phyloP scores from a whole-genome alignment of 2,329 filamentous ascomycete genomes.

The Aspergillus proliferans region DNA sequence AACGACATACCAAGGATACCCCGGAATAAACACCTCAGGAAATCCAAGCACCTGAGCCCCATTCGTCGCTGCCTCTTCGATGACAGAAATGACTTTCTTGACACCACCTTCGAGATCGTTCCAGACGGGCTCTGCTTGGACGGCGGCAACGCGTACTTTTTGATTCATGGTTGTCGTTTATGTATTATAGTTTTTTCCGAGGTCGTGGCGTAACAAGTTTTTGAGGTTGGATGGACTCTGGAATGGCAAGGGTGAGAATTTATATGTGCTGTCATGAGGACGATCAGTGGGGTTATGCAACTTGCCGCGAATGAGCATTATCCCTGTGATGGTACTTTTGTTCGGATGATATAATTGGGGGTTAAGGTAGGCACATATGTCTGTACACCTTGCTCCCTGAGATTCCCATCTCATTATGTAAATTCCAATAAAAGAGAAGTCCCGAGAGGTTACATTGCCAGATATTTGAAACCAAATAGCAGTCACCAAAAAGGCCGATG shows the following conservation, averaged over 20 bases:
- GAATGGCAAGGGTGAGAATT: background rate
- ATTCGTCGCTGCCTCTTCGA: conserved; percentile 42
- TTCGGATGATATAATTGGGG: no score
- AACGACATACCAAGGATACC: conserved; percentile 35
- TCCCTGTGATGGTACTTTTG: no score
- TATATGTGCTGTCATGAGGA: background rate
- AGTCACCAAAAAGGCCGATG: no score
- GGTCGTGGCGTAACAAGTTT: background rate
- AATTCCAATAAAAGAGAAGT: no score
- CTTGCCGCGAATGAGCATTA: no score
- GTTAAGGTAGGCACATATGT: no score
- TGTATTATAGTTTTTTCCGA: background rate
- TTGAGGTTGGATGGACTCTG: background rate
- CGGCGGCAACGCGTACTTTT: conserved; percentile 34
- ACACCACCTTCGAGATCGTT: conserved; percentile 45
- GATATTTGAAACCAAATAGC: no score
- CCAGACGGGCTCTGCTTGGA: conserved; percentile 41
- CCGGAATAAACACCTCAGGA: conserved; percentile 41
- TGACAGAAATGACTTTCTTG: conserved; percentile 43
- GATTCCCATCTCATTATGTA: no score
- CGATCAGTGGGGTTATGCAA: no score
- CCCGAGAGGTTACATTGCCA: no score
- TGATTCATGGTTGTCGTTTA: background rate
- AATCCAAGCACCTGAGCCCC: conserved; percentile 46
- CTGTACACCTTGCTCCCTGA: no score